Evolutionary conservation across 1,139 yeast genomes (phyloP).

Genomic region (Pneumocystis oryctolagi): DNA sequence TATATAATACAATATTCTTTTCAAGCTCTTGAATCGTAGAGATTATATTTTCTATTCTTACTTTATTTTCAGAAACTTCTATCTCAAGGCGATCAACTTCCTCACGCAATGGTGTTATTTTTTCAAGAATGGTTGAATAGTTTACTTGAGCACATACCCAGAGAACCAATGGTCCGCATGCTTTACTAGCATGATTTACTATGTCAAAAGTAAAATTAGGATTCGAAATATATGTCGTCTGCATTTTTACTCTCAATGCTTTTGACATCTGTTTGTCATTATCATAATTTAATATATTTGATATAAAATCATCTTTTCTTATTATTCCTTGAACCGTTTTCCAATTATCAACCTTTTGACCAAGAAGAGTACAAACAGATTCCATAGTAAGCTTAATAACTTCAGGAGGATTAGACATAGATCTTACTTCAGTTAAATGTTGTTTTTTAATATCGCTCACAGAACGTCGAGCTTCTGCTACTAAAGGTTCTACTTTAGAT

Average conservation of each 20-base stretch:
- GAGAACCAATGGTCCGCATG: constrained; percentile 80
- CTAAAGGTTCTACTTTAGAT: constrained; percentile 68
- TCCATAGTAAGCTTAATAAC: constrained; percentile 77
- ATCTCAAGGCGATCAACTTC: constrained; percentile 50
- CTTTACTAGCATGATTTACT: constrained; percentile 81
- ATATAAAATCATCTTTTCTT: constrained; percentile 74
- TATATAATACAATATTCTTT: constrained; percentile 50
- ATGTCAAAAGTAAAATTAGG: constrained; percentile 56
- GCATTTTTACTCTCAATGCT: constrained; percentile 43
- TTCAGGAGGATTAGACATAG: constrained; percentile 84
- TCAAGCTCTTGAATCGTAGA: constrained; percentile 71
- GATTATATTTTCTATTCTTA: constrained; percentile 50
- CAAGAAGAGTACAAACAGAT: constrained; percentile 69
- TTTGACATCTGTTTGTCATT: constrained; percentile 44
- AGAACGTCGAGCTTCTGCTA: constrained; percentile 67
- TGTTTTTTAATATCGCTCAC: constrained; percentile 86
- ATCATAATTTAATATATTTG: constrained; percentile 64
- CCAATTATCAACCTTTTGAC: constrained; percentile 59
- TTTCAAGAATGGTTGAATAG: constrained; percentile 53
- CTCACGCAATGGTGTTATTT: constrained; percentile 56
- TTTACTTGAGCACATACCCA: constrained; percentile 84
- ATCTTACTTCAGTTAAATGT: constrained; percentile 74
- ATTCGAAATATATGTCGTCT: constrained; percentile 42
- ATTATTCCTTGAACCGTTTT: constrained; percentile 70
- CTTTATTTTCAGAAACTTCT: constrained; percentile 47